Conservation (phyloP, 495 filamentous ascomycete species). For the Apodospora peruviana region DNA sequence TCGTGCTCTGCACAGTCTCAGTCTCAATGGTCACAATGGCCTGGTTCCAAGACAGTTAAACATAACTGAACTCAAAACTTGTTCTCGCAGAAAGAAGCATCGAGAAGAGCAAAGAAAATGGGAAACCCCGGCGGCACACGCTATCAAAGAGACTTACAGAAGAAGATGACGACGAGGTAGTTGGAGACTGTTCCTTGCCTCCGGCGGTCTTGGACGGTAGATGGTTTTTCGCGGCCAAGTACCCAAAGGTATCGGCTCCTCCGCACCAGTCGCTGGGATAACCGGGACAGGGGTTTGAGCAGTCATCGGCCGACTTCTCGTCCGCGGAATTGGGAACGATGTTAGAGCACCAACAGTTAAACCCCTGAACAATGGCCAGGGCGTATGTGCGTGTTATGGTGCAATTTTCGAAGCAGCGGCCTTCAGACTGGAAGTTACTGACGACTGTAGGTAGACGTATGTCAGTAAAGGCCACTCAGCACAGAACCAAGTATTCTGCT, state of each 20-base stretch:
- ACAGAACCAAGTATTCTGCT: constrained; percentile 7
- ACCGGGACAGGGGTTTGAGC: constrained; percentile 34
- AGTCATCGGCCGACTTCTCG: constrained; percentile 27
- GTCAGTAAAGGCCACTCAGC: not conserved
- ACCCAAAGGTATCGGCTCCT: constrained; percentile 32
- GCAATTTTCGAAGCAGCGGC: constrained; percentile 38
- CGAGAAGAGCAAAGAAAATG: not conserved
- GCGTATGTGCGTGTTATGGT: constrained; percentile 20
- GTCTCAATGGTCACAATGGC: constrained; percentile 23
- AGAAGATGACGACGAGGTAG: not conserved
- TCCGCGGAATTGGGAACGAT: constrained; percentile 24
- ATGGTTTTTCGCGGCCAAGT: constrained; percentile 26
- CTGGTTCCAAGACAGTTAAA: constrained; percentile 10
- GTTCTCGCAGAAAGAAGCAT: not conserved
- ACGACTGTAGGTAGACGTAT: constrained; percentile 18
- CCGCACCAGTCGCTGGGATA: constrained; percentile 38
- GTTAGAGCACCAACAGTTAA: constrained; percentile 42
- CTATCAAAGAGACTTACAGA: not conserved
- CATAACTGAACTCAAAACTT: constrained; percentile 1
- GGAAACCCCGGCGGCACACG: not conserved
- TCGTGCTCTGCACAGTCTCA: constrained; percentile 28
- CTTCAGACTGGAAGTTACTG: constrained; percentile 41
- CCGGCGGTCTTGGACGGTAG: constrained; percentile 23
- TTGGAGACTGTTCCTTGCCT: no score
- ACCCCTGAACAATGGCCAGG: constrained; percentile 33